Evolutionary conservation across 768 basidiomycete species (phyloP), one percentile per base, ranked within the genome.

Genomic region (Suillus bovinus): DNA sequence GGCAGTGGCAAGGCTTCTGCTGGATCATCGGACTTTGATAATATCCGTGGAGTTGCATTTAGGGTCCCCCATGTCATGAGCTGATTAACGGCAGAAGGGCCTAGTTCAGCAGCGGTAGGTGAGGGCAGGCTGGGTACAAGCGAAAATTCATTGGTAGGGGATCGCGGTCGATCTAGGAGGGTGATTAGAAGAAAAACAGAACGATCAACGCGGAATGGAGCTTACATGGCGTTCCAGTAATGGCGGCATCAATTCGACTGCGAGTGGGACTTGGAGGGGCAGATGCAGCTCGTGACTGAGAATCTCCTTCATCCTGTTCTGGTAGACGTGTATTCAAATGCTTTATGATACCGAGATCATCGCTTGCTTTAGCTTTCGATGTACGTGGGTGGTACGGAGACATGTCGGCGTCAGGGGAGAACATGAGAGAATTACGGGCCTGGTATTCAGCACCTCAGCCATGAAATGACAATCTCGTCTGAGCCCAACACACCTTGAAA

Each of bases 1-100:
- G 84, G 80, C 17, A 79, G 74, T 9, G 54, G 77, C 66, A 67
- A 69, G 77, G 67, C 71, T 60, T 82, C 82, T 3, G 77, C 72
- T 5, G 82, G 77, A 66, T 90, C 84, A 39, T 87, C 83, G 11
- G 82, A 77, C 67, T 83, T 79, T 13, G 87, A 86, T 66, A 99
- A 83, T 5, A 97, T 83, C 59, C 96, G 88, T 4, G 97, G 97
- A 10, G 97, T 99, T 17, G 92, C 89, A 66, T 89, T 86, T 27
- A 99, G 81, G 14, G 94, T 95, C 2, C 97, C 97, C 94, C 94
- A 96, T 14, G 97, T 99, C 90, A 99, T 94, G 17, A 99, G 84
- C 67, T 98, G 89, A 69, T 94, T 94, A 58, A 99, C 82, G 1
- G 93, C 91, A 5, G 81, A 78, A 2, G 94, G 86, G 0, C 92